phyloP scores from a whole-genome alignment of 352 stramenopile species.

The Phytophthora cactorum region DNA sequence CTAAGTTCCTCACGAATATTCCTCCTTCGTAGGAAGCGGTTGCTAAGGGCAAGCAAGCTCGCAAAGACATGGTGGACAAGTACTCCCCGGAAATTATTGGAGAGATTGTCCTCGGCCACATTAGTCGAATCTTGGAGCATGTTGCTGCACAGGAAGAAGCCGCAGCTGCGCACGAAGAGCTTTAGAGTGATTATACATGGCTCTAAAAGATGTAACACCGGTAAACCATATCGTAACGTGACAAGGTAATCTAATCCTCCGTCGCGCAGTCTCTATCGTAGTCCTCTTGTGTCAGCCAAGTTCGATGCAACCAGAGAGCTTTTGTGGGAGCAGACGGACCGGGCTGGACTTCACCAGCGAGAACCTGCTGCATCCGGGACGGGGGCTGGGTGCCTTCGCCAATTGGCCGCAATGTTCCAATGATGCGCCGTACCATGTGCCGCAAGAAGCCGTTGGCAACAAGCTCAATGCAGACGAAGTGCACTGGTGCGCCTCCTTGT shows the following conservation, averaged over 20 bases:
- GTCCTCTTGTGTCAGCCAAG: constrained; percentile 80
- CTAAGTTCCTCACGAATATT: background rate
- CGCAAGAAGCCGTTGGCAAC: constrained; percentile 85
- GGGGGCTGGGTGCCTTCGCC: constrained; percentile 69
- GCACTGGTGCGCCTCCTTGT: constrained; percentile 35
- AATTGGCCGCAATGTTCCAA: constrained; percentile 81
- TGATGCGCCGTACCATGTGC: constrained; percentile 89
- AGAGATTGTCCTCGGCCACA: constrained; percentile 64
- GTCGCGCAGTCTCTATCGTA: constrained; percentile 60
- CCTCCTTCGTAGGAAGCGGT: constrained; percentile 49
- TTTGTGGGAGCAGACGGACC: constrained; percentile 80
- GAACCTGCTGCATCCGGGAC: constrained; percentile 69
- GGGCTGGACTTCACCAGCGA: constrained; percentile 54
- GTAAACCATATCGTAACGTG: background rate
- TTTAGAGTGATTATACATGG: constrained; percentile 37
- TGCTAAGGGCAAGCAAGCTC: constrained; percentile 71
- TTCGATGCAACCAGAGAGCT: constrained; percentile 85
- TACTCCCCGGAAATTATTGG: constrained; percentile 84
- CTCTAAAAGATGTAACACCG: background rate
- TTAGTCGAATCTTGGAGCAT: constrained; percentile 64
- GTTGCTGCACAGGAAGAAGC: constrained; percentile 35
- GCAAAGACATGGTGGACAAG: constrained; percentile 83
- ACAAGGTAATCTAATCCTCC: constrained; percentile 22
- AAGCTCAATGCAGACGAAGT: constrained; percentile 87
- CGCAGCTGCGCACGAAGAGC: constrained; percentile 53